Evolutionary conservation across 352 stramenopile species (phyloP).

Genomic region (Globisporangium iwayamae): DNA sequence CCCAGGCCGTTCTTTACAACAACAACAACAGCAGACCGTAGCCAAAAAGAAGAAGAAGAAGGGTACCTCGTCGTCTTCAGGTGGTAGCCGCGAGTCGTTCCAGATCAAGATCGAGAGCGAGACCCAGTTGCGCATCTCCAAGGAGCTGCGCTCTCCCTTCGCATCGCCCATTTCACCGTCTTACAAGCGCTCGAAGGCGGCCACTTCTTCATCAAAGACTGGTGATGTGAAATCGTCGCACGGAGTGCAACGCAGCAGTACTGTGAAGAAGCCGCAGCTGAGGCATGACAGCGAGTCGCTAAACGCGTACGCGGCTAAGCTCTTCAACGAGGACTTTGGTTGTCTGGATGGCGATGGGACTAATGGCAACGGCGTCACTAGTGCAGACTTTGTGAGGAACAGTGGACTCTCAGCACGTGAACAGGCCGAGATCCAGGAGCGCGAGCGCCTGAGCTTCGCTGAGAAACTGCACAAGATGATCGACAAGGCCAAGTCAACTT

Average conservation of each 20-base stretch:
- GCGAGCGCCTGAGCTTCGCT: slow-evolving; percentile 70
- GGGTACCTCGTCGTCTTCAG: slow-evolving; percentile 4
- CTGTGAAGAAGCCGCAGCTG: neutral
- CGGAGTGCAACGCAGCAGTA: slow-evolving; percentile 6
- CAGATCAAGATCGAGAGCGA: slow-evolving; percentile 43
- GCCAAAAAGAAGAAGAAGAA: slow-evolving; percentile 37
- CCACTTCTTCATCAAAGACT: neutral
- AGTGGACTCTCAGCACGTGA: slow-evolving; percentile 21
- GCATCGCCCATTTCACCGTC: slow-evolving; percentile 27
- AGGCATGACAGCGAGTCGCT: slow-evolving; percentile 36
- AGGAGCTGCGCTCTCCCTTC: slow-evolving; percentile 25
- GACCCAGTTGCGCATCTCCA: slow-evolving; percentile 35
- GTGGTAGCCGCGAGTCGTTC: slow-evolving; percentile 14
- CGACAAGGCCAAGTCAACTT: slow-evolving; percentile 70
- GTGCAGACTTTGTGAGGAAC: neutral
- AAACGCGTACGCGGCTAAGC: slow-evolving; percentile 59
- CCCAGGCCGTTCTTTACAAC: neutral
- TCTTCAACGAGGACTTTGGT: slow-evolving; percentile 50
- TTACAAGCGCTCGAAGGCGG: slow-evolving; percentile 12
- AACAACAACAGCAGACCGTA: slow-evolving; percentile 6
- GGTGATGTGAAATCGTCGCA: neutral
- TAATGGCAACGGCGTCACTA: neutral
- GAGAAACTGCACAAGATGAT: slow-evolving; percentile 89
- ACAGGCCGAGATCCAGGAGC: slow-evolving; percentile 43
- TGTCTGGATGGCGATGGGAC: slow-evolving; percentile 1